phyloP scores from a whole-genome alignment of 257 asterid species.

The Verbena officinalis region DNA sequence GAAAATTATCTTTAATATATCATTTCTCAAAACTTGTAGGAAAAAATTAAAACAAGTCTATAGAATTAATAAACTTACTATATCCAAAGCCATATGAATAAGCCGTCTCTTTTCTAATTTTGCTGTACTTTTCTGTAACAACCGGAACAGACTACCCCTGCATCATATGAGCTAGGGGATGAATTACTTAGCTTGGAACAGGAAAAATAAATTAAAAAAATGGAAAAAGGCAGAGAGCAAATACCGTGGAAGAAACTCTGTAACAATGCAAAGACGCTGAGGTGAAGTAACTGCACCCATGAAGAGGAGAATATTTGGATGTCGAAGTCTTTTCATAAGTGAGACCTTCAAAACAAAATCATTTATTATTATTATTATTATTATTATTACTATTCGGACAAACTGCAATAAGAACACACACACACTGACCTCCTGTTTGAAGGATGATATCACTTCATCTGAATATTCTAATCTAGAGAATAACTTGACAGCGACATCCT shows the following conservation, averaged over 20 bases:
- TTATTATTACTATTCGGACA: not conserved
- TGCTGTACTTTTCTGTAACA: conserved; percentile 68
- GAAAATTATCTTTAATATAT: not conserved
- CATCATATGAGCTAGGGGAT: conserved; percentile 28
- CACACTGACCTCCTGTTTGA: conserved; percentile 82
- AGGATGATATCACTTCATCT: conserved; percentile 73
- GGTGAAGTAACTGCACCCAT: conserved; percentile 99
- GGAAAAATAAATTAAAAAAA: not conserved
- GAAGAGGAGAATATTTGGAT: conserved; percentile 97
- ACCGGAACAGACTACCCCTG: conserved; percentile 96
- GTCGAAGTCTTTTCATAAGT: conserved; percentile 93
- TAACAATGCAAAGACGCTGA: conserved; percentile 92
- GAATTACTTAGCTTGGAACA: too few relatives aligned
- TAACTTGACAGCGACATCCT: conserved; percentile 99
- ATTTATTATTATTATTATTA: not conserved
- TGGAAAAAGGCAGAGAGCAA: conserved; percentile 19
- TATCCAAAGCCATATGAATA: conserved; percentile 91
- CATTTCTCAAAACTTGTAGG: conserved; percentile 4
- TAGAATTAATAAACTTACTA: conserved; percentile 55
- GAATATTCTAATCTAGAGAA: conserved; percentile 93
- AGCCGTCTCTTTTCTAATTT: conserved; percentile 88
- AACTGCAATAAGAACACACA: conserved; percentile 11
- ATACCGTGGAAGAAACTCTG: conserved; percentile 99
- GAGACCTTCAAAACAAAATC: conserved; percentile 64
- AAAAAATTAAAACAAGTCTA: conserved; percentile 18